Evolutionary conservation across 805 yeast species (phyloP).

Genomic region (Torulaspora indica): DNA sequence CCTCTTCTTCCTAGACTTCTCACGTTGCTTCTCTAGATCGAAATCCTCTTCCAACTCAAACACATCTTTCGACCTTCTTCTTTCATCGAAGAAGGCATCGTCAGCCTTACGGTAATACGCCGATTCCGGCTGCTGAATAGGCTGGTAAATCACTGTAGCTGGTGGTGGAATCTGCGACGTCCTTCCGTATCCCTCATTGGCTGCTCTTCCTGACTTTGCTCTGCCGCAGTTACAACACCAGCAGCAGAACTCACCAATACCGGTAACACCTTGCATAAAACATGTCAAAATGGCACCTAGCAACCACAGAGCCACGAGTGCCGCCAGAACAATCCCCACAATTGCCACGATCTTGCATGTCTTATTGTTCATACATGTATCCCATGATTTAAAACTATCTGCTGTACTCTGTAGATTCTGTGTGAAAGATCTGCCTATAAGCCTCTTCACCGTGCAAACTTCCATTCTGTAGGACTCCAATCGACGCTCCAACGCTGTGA

Average conservation of each 20-base stretch:
- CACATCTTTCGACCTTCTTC: conserved; percentile 18
- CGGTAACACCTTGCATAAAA: conserved; percentile 51
- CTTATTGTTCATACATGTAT: conserved; percentile 72
- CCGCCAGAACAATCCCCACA: conserved; percentile 61
- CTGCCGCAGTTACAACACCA: conserved; percentile 42
- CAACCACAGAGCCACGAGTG: conserved; percentile 51
- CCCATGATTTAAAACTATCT: conserved; percentile 59
- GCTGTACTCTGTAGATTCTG: conserved; percentile 35
- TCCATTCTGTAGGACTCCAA: conserved; percentile 8
- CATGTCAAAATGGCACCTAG: conserved; percentile 52
- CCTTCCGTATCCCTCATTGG: conserved; percentile 16
- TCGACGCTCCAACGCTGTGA: no score
- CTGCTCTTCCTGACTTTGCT: conserved; percentile 14
- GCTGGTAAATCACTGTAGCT: conserved; percentile 32
- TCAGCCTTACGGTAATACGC: conserved; percentile 20
- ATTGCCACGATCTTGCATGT: conserved; percentile 74
- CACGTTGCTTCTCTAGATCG: conserved; percentile 31
- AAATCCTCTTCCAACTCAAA: conserved; percentile 33
- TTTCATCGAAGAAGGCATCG: conserved; percentile 23
- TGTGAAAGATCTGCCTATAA: conserved; percentile 19
- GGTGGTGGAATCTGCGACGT: conserved; percentile 16
- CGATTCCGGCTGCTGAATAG: conserved; percentile 27
- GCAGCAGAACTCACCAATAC: conserved; percentile 49
- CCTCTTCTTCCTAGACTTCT: conserved; percentile 12
- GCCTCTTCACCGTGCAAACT: conserved; percentile 9